Percentiles rank a stretch among this genome's conserved stretches.
phyloP scores from a whole-genome alignment of 2,329 filamentous ascomycete genomes.

The Aspergillus aculeatus region DNA sequence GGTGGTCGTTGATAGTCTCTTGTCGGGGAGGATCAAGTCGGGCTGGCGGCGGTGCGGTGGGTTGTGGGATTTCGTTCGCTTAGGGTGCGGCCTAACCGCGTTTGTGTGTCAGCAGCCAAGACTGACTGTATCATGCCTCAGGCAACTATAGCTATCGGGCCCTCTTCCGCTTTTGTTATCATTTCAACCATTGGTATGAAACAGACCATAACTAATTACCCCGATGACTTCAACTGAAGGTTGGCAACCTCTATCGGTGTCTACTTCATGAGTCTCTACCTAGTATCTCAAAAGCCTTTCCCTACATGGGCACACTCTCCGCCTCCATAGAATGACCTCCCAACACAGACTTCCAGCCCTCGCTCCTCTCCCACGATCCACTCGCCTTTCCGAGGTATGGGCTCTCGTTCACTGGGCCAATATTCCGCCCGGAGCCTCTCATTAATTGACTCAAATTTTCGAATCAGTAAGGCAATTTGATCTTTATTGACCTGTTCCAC shows the following conservation, averaged over 20 bases:
- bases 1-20: conserved; percentile 44
- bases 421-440: conserved; percentile 67
- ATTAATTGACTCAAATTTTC: conserved; percentile 74
- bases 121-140: conserved; percentile 6
- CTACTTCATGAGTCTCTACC: neutral
- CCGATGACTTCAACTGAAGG: too few relatives aligned
- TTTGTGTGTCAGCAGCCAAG: conserved; percentile 24
- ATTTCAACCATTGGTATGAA: neutral
- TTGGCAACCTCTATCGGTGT: neutral
- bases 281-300: conserved; percentile 43
- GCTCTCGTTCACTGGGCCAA: conserved; percentile 58
- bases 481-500: conserved; percentile 41
- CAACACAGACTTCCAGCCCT: conserved; percentile 73
- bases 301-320: conserved; percentile 66
- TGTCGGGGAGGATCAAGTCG: conserved; percentile 38
- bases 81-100: conserved; percentile 36
- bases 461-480: conserved; percentile 64
- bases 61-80: conserved; percentile 49
- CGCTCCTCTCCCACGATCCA: conserved; percentile 87
- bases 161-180: neutral
- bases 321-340: conserved; percentile 82
- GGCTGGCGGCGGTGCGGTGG: conserved; percentile 35
- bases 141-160: neutral
- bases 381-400: conserved; percentile 57
- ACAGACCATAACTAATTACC: too few relatives aligned